Evolutionary conservation across 2,329 filamentous ascomycete species (phyloP), one percentile per base, ranked within the genome.

Genomic region (Colletotrichum siamense): DNA sequence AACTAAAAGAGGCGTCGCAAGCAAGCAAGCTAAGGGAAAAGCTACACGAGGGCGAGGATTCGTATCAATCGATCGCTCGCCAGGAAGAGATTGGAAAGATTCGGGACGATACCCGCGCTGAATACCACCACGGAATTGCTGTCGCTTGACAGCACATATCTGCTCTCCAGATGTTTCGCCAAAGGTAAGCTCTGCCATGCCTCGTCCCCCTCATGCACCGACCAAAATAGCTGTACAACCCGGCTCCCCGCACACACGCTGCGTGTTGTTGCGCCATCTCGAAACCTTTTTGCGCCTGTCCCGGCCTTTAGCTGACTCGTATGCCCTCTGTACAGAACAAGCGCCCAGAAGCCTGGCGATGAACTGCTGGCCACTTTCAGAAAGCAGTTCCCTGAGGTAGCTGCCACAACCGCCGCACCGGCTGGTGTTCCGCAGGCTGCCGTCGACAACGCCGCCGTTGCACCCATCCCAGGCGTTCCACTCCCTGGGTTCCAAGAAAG

Each of bases 361-460:
- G 95, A 96, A 81, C 90, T 98, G 82, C 93, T 97, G 84, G 93
- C 93, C 85, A 93, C 92, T 84, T 98, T 98, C 87, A 95, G 95
- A 84, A 92, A 95, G 81, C 93, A 92, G 79, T 98, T 98, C 82
- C 94, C 95, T 63, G 92, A 96, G 81, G 88, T 98, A 77, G 87
- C 90, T 73, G 87, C 90, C 69, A 88, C 89, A 75, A 87, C 87
- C 79, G 83, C 89, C 39, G 80, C 81, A 81, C 87, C 79, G 81
- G 83, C 79, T 81, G 86, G 86, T 78, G 84, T 81, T 76, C 83
- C 79, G 49, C 76, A 78, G 22, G 80, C 82, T 64, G 81, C 84
- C 26, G 79, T 82, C 24, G 83, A 84, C 32, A 84, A 82, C 7
- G 67, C 81, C n/a, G 72, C 26, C 32, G 61, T 68, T n/a, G 22